A percentile compares a stretch with the other conserved stretches of the same genome.
Conservation (phyloP, 2,329 filamentous ascomycete species). For the Cercospora sp. region DNA sequence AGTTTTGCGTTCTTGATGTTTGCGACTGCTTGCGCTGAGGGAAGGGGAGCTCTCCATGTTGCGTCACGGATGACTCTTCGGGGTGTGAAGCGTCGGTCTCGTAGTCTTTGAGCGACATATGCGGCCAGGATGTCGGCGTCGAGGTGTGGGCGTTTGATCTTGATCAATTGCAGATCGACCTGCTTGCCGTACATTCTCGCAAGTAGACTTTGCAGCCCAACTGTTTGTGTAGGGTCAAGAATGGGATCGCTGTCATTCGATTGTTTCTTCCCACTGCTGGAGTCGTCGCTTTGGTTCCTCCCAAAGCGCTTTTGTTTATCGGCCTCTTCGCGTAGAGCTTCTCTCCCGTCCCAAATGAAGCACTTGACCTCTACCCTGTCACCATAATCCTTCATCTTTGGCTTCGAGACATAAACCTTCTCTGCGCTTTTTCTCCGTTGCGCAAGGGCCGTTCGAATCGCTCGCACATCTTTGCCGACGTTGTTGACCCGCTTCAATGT, state of each 20-base stretch:
- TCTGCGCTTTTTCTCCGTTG: conserved; percentile 27
- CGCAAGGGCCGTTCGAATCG: conserved; percentile 26
- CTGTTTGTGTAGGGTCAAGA: conserved; percentile 21
- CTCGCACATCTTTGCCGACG: conserved; percentile 23
- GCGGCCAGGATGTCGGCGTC: conserved; percentile 37
- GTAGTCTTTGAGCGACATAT: conserved; percentile 33
- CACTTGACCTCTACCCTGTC: conserved; percentile 29
- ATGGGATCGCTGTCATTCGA: conserved; percentile 15
- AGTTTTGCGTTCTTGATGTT: conserved; percentile 31
- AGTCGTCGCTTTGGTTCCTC: not conserved
- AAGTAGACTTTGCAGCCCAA: conserved; percentile 21
- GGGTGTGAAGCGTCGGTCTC: conserved; percentile 32
- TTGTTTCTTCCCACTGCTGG: not conserved
- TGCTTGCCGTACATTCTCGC: conserved; percentile 35
- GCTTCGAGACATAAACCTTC: conserved; percentile 30
- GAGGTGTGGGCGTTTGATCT: conserved; percentile 33
- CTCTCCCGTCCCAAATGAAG: conserved; percentile 29
- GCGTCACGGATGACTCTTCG: conserved; percentile 37
- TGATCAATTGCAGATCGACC: conserved; percentile 34
- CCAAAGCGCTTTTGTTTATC: conserved; percentile 1
- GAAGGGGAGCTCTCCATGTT: conserved; percentile 36
- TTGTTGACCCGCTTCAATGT: conserved; percentile 27
- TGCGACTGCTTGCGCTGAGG: conserved; percentile 29
- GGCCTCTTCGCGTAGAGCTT: conserved; percentile 7
- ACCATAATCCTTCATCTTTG: conserved; percentile 32